Evolutionary conservation across 306 rosid species (phyloP), one percentile per base, ranked within the genome.

Genomic region (Fagus sylvatica): DNA sequence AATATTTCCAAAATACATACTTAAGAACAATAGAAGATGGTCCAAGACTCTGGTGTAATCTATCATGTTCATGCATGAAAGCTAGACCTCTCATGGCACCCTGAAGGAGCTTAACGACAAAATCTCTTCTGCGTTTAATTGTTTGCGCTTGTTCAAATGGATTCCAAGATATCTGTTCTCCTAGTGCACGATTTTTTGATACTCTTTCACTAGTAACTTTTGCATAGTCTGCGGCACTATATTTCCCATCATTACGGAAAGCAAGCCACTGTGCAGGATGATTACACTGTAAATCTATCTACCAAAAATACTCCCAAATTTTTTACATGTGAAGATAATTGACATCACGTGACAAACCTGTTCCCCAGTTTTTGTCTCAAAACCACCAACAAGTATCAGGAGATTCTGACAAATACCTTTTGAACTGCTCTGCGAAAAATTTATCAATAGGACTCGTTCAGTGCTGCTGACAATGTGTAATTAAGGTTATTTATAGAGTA

Each of bases 41-140:
- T 80, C 98, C 98, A 67, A 94, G 93, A 87, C 98, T 94, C 85
- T 94, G 98, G 84, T 94, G 98, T 79, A 94, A 86, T 83, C 95
- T 85, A 36, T 92, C 92, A 40, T 71, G 88, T 62, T 83, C 83
- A 40, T 94, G 98, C 95, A 94, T 84, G 79, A 84, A 90, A 76
- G 86, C 95, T 62, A 94, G 84, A 74, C 97, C 98, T 81, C 82
- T 91, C 85, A 94, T 84, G 78, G 85, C 88, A 73, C 98, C 97
- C 82, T 83, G 92, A 81, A 94, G 90, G 76, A 94, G 77, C 80
- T 78, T 84, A 72, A 88, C 62, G 30, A 94, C 74, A 80, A 89
- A 94, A 69, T 76, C 61, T 56, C 86, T 90, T 79, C 93, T 90
- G 77, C 88, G 84, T 80, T 89, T 90, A 81, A 83, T 75, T 53